phyloP scores from a whole-genome alignment of 331 rosid species.

The Malus hybrid region DNA sequence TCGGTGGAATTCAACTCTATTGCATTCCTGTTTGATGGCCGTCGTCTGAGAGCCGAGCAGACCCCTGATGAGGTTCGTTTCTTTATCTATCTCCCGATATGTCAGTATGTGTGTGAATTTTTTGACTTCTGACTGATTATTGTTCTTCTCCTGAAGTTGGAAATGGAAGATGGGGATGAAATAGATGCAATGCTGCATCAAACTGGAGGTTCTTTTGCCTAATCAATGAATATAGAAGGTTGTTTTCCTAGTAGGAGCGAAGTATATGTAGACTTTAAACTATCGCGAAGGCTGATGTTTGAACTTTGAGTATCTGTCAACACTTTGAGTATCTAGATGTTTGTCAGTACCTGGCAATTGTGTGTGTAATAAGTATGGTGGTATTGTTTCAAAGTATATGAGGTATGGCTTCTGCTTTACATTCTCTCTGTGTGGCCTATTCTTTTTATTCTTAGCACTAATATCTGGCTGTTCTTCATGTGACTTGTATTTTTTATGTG shows the following conservation, averaged over 20 bases:
- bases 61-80: constrained; percentile 65
- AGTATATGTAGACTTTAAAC: neutral
- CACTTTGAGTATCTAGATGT: neutral
- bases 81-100: neutral
- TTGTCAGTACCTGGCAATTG: neutral
- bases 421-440: neutral
- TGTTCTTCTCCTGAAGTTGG: constrained; percentile 36
- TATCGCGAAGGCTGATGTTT: neutral
- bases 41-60: constrained; percentile 70
- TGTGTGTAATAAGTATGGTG: neutral
- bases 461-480: neutral
- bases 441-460: neutral
- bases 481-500: neutral
- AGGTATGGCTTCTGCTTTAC: neutral
- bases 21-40: constrained; percentile 77
- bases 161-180: constrained; percentile 88
- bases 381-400: neutral
- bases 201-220: constrained; percentile 53
- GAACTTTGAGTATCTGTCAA: neutral
- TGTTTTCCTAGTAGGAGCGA: neutral
- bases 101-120: neutral
- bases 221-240: neutral
- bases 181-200: constrained; percentile 86
- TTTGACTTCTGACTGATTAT: neutral
- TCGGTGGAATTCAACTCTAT: constrained; percentile 56